Evolutionary conservation across 2,329 filamentous ascomycete genomes (phyloP).

Genomic region (Ceratocystis harringtonii): DNA sequence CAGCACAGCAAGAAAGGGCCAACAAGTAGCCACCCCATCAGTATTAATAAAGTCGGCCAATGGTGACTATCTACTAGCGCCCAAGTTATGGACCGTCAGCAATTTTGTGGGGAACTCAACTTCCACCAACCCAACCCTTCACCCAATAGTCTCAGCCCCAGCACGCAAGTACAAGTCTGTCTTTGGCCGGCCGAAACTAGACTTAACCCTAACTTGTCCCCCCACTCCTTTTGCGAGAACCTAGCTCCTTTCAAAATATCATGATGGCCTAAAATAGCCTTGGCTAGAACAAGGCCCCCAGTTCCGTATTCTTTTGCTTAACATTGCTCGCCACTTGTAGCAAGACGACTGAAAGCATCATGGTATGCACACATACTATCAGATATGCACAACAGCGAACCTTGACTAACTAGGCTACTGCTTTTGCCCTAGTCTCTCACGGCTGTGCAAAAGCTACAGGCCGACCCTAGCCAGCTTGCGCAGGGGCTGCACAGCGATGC

Average conservation of each 20-base stretch:
- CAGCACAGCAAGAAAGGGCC: not conserved
- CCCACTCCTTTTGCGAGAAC: not conserved
- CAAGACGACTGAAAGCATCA: not conserved
- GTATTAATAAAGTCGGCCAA: not conserved
- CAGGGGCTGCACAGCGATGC: constrained; percentile 16
- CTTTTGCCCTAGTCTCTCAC: not conserved
- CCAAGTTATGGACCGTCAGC: not conserved
- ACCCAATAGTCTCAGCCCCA: not conserved
- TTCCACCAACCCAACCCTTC: not conserved
- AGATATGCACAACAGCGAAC: not conserved
- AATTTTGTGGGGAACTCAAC: not conserved
- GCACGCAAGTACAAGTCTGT: no score
- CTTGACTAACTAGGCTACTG: not conserved
- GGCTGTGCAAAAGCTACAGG: constrained; percentile 12
- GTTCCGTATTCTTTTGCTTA: not conserved
- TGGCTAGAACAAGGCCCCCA: not conserved
- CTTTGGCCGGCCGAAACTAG: no score
- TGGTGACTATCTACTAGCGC: not conserved
- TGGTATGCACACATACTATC: not conserved
- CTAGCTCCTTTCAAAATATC: not conserved
- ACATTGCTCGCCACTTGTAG: not conserved
- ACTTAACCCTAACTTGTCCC: no score
- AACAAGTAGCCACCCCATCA: not conserved
- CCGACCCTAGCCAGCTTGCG: constrained; percentile 16
- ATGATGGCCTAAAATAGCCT: not conserved